Evolutionary conservation across 768 basidiomycete species (phyloP), one percentile per base, ranked within the genome.

Genomic region (Chalciporus pseudorubinellus): DNA sequence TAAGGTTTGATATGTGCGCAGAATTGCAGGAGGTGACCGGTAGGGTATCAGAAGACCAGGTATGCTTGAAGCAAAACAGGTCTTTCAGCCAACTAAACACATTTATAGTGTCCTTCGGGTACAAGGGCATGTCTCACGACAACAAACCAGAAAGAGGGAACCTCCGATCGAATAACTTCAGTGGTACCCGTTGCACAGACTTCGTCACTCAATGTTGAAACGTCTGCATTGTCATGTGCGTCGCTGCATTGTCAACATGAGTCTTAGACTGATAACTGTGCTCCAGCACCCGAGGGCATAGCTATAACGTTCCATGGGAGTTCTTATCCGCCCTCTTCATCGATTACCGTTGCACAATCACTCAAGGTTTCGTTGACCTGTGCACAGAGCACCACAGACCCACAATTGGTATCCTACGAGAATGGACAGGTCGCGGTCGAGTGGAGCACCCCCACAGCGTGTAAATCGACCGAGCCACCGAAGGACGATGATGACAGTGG

Each of bases 121-220:
- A 88, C 89, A 43, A 76, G 84, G 59, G 87, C 83, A 44, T 95
- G 92, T 69, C 72, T 92, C 26, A 85, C 81, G 4, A 80, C 78
- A 59, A 78, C 74, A 29, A 91, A 92, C 60, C 59, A 72, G 58
- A 90, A 87, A 67, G 57, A 64, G 1, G 76, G 72, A 19, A 66
- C 74, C 36, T 48, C 72, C 3, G 85, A 89, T 56, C 78, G 89
- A 45, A 68, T 94, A 60, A 73, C 83, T 22, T 74, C 82, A 26
- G 88, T 92, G n/a, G 81, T 94, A 48, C 84, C 89, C n/a, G 60
- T 93, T 26, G 87, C 83, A 9, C 72, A 76, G 54, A 66, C 66
- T 0, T 59, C 65, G 11, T 52, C 48, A 33, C 63, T 70, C 22
- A 46, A 62, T 10, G 58, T 70, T 10, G 57, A 70, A 44, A 68